Percentiles rank a stretch among this genome's conserved stretches.
These are phyloP conservation scores for Beverwykella pulmonaria DNA, from an alignment of 495 filamentous ascomycete genomes.

Conservation along the genomic window DNA sequence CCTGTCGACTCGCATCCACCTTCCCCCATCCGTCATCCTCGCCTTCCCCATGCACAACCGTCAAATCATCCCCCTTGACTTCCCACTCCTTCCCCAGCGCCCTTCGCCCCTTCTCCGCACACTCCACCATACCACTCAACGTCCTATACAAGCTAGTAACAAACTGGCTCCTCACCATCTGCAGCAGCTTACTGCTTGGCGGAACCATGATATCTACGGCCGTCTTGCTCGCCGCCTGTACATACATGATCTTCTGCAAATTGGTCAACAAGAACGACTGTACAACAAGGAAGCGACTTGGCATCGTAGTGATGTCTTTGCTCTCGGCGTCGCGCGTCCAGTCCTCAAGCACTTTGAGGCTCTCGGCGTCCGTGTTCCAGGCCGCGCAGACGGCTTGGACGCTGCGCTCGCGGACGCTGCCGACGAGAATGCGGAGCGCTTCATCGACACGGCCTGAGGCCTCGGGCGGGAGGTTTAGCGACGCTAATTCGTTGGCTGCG, in stretches of 20 bases:
- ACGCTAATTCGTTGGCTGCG: conserved; percentile 84
- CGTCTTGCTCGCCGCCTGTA: conserved; percentile 74
- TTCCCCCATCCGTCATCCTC: conserved; percentile 23
- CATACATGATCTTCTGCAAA: conserved; percentile 92
- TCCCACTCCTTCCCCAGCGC: conserved; percentile 62
- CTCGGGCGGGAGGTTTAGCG: conserved; percentile 67
- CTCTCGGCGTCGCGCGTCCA: conserved; percentile 81
- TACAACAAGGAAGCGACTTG: conserved; percentile 74
- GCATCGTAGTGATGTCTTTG: conserved; percentile 86
- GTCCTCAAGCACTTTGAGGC: conserved; percentile 85
- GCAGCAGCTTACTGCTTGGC: conserved; percentile 78
- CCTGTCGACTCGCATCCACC: conserved; percentile 68
- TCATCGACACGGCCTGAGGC: conserved; percentile 21
- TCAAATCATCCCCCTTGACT: conserved; percentile 46
- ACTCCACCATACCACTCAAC: conserved; percentile 91
- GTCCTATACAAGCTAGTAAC: conserved; percentile 90
- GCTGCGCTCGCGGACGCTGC: conserved; percentile 78
- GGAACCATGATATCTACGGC: conserved; percentile 75
- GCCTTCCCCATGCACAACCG: conserved; percentile 16
- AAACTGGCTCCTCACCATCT: conserved; percentile 84
- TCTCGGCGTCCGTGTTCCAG: conserved; percentile 87
- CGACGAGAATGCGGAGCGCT: conserved; percentile 66
- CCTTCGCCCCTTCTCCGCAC: conserved; percentile 73
- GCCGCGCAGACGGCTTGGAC: conserved; percentile 77
- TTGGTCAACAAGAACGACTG: conserved; percentile 74